phyloP scores from a whole-genome alignment of 208 protist genomes.

The Leishmania gerbilli region DNA sequence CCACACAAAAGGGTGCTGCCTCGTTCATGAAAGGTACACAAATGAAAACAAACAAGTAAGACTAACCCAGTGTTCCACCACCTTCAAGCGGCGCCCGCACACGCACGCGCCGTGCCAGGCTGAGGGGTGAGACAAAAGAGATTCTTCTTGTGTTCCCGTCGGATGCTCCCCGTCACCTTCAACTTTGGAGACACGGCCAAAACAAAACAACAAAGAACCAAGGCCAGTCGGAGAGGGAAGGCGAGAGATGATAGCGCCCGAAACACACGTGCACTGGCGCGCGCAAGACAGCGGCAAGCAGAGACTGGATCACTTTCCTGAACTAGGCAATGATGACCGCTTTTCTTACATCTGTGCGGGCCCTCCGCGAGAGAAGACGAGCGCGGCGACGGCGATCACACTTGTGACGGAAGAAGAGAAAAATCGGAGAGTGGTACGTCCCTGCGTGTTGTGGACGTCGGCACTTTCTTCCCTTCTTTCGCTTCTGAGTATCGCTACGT shows the following conservation, averaged over 20 bases:
- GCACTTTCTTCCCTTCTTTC: neutral
- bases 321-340: neutral
- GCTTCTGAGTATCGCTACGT: neutral
- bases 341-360: neutral
- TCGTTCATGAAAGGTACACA: conserved; percentile 14
- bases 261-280: neutral
- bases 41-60: neutral
- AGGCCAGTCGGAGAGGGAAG: neutral
- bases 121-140: neutral
- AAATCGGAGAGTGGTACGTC: neutral
- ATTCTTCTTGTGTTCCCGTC: neutral
- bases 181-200: neutral
- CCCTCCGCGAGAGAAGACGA: neutral
- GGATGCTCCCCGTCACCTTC: neutral
- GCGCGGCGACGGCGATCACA: neutral
- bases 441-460: neutral
- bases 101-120: too few species aligned
- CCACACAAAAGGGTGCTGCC: conserved; percentile 20
- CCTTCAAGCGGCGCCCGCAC: neutral
- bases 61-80: neutral
- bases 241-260: neutral
- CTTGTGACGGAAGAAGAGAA: neutral
- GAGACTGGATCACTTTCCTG: neutral
- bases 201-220: neutral
- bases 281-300: neutral